Percentiles rank a stretch among this genome's conserved stretches.
These are phyloP conservation scores for Trichoderma parareesei DNA, from an alignment of 495 filamentous ascomycete species.

Conservation along the genomic window DNA sequence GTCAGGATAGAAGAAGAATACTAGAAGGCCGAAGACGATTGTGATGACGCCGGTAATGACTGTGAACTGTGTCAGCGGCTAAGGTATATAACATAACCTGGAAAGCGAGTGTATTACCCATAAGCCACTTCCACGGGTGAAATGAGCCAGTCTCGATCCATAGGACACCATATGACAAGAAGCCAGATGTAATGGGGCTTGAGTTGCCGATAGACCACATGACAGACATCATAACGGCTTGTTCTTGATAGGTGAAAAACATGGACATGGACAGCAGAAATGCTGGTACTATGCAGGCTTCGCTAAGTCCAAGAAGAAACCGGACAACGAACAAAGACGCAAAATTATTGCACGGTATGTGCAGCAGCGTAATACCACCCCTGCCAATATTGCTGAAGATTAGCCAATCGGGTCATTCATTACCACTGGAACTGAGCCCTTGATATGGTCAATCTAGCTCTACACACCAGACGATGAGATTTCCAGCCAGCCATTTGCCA, in stretches of 20 bases:
- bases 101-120: conserved; percentile 19
- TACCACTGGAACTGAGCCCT: not conserved
- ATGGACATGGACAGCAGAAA: conserved; percentile 34
- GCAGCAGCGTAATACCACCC: conserved; percentile 30
- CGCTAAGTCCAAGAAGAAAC: conserved; percentile 32
- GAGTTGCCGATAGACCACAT: conserved; percentile 36
- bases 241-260: conserved; percentile 39
- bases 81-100: no score
- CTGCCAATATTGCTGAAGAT: conserved; percentile 15
- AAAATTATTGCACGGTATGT: conserved; percentile 33
- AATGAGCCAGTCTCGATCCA: conserved; percentile 34
- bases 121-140: conserved; percentile 35
- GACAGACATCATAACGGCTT: conserved; percentile 34
- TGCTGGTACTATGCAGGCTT: conserved; percentile 35
- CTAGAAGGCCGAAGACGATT: conserved; percentile 29
- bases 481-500: conserved; percentile 32
- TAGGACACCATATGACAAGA: conserved; percentile 34
- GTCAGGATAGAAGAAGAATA: conserved; percentile 42
- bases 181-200: conserved; percentile 34
- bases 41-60: conserved; percentile 34
- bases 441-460: not conserved
- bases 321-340: conserved; percentile 33
- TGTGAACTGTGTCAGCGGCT: conserved; percentile 22
- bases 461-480: conserved; percentile 30
- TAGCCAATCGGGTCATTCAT: not conserved